phyloP scores from a whole-genome alignment of 345 rosid genomes.

The Lepidium didymum region DNA sequence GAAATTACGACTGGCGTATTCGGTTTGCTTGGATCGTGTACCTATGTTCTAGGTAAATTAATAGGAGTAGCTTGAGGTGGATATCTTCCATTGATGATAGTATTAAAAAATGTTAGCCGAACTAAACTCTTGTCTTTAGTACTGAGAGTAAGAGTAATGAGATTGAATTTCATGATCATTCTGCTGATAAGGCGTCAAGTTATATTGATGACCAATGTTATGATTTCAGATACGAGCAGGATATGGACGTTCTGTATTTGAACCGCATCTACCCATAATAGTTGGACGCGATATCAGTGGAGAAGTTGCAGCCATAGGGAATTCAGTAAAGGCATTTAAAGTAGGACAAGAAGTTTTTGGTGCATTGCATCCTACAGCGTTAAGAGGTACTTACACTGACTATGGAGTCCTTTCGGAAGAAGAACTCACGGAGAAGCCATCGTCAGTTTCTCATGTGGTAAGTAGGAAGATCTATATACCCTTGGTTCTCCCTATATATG shows the following conservation, averaged over 20 bases:
- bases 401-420: constrained; percentile 80
- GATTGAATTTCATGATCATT: not conserved
- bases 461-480: not conserved
- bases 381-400: constrained; percentile 87
- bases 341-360: constrained; percentile 94
- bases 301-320: constrained; percentile 77
- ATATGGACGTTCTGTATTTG: constrained; percentile 88
- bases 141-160: not conserved
- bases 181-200: not conserved
- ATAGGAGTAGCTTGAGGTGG: not conserved
- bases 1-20: not conserved
- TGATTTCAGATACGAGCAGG: constrained; percentile 84
- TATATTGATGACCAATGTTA: not conserved
- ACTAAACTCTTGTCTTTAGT: not conserved
- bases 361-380: constrained; percentile 94
- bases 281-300: constrained; percentile 94
- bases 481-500: not conserved
- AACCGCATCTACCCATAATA: constrained; percentile 80
- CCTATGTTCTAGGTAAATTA: not conserved
- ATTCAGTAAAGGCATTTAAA: constrained; percentile 48
- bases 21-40: not conserved
- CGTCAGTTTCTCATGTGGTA: constrained; percentile 72
- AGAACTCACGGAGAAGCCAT: constrained; percentile 69
- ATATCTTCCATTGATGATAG: not conserved
- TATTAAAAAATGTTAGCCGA: not conserved